phyloP scores from a whole-genome alignment of 1,284 basidiomycete genomes.

The Pseudozyma hubeiensis region DNA sequence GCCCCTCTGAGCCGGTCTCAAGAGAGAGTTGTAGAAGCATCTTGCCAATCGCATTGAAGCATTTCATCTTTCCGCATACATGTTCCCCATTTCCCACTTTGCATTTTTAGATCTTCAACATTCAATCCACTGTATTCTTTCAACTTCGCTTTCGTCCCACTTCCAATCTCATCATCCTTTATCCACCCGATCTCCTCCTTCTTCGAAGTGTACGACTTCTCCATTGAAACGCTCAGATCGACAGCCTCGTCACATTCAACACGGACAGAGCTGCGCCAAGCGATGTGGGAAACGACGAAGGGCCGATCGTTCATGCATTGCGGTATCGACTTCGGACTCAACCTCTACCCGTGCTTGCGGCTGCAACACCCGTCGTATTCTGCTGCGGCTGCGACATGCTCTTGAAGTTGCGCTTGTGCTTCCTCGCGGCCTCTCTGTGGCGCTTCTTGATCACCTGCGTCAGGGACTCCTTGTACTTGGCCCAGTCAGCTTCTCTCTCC shows the following conservation, averaged over 20 bases:
- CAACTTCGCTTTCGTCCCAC: no score
- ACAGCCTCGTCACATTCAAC: no score
- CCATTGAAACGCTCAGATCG: no score
- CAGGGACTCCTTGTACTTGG: slow-evolving; percentile 34
- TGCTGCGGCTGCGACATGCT: slow-evolving; percentile 13
- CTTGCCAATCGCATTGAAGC: not conserved
- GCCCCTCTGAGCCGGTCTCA: slow-evolving; percentile 3
- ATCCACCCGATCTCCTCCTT: not conserved
- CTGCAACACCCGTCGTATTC: not conserved
- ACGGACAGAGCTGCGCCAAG: no score
- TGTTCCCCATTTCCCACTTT: not conserved
- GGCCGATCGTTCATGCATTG: no score
- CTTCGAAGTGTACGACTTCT: no score
- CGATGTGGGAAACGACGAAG: no score
- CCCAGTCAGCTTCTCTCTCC: slow-evolving; percentile 46
- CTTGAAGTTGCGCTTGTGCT: slow-evolving; percentile 39
- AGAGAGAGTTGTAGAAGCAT: not conserved
- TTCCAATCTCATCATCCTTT: no score
- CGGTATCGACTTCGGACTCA: no score
- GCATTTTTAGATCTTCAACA: not conserved
- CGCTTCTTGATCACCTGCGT: slow-evolving; percentile 58
- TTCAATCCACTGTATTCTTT: not conserved
- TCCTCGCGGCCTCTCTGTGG: slow-evolving; percentile 61
- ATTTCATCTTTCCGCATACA: no score
- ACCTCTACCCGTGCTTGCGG: no score